Base-by-base conservation (phyloP, 805 yeast genomes). In the Pichia kluyveri region DNA sequence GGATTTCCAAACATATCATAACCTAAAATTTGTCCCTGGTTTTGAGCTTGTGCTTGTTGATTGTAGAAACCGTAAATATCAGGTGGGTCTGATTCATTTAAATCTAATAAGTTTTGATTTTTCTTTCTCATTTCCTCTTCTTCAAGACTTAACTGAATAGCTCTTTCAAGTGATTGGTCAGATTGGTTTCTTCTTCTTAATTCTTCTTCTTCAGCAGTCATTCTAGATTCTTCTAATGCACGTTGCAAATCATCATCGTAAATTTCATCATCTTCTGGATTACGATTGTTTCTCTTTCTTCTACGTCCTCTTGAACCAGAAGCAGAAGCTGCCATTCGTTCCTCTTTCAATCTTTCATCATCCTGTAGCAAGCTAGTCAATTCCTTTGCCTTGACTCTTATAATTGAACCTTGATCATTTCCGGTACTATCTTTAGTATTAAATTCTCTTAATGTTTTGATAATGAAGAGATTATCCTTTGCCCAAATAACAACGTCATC, bases 401-500 rank as follows among this genome's bases (percentile, higher is more conserved):
- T 83, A 46, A 87, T 78, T 9, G 85, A 84, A 23, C 99, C 98
- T 59, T 87, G 95, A 65, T 91, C 99, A 30, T 72, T 69, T 42
- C 86, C 89, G 18, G 71, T 60, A 43, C 86, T 91, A 63, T 91
- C 96, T 38, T 74, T 72, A 61, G 81, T 85, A 57, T 83, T 87
- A 65, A 91, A 91, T 63, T 91, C 98, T 47, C 96, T 78, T 56
- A 91, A 72, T 0, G 97, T 89, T 69, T 90, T 89, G 62, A 91
- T 79, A 45, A 90, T 76, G 66, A 88, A 91, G 37, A 90, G 64
- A 62, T 91, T 90, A 61, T 88, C 96, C 61, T 81, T 84, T 51
- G 90, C 80, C 99, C 99, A 91, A 38, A 82, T 70, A 7, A 90
- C 96, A 59, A 90, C 91, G 59, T 84, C 83, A 56, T 89, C 96